Evolutionary conservation across 371 early-diverging fungal genomes (phyloP).

Genomic region (Dinochytrium kinnereticum): DNA sequence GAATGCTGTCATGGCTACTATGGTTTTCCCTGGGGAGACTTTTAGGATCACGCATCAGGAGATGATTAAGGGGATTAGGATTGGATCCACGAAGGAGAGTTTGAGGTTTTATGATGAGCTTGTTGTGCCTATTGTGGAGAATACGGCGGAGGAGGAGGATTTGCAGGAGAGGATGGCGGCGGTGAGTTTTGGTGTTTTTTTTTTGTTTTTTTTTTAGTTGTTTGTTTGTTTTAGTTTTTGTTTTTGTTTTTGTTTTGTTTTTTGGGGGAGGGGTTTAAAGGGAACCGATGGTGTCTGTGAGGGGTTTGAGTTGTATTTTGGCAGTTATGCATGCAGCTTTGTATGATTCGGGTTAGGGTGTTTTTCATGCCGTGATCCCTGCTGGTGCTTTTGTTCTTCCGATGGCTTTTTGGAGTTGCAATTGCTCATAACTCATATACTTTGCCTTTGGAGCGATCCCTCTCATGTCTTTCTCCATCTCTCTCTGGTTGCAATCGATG

Average conservation of each 20-base stretch:
- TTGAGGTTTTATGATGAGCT: slow-evolving; percentile 80
- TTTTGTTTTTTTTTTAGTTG: neutral
- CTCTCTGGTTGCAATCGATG: no score
- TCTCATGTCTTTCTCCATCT: no score
- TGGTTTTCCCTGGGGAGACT: slow-evolving; percentile 68
- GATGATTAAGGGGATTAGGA: slow-evolving; percentile 97
- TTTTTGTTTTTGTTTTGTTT: neutral
- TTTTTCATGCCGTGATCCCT: no score
- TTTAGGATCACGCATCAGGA: slow-evolving; percentile 92
- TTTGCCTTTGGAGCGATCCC: no score
- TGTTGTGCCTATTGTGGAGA: slow-evolving; percentile 94
- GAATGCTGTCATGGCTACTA: slow-evolving; percentile 91
- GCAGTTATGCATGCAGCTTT: no score
- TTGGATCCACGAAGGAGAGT: slow-evolving; percentile 64
- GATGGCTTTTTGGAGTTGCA: no score
- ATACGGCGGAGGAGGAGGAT: slow-evolving; percentile 94
- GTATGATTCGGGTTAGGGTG: no score
- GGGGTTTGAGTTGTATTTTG: no score
- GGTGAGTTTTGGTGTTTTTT: slow-evolving; percentile 46
- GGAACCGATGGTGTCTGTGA: no score
- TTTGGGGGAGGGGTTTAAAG: no score
- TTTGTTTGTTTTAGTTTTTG: neutral
- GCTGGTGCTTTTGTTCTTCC: no score
- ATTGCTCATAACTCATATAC: no score
- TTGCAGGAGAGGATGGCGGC: slow-evolving; percentile 88